phyloP scores from a whole-genome alignment of 1,284 basidiomycete genomes.

The Cutaneotrichosporon cutaneum region DNA sequence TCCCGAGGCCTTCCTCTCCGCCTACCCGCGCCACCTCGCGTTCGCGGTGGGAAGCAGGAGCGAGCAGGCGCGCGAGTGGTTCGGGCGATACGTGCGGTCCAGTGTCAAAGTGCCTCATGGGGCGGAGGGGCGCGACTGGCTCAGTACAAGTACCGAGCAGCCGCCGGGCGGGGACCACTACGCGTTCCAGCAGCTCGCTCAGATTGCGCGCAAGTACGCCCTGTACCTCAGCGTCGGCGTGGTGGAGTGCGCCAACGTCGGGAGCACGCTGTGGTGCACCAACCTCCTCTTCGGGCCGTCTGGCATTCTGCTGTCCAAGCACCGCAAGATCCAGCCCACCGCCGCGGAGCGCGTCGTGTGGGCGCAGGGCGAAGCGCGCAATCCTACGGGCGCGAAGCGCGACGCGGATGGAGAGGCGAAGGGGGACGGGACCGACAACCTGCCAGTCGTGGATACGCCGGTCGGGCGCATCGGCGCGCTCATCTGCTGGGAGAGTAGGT shows the following conservation, averaged over 20 bases:
- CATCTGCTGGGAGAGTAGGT: slow-evolving; percentile 68
- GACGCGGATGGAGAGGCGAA: slow-evolving; percentile 7
- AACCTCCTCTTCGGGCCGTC: slow-evolving; percentile 63
- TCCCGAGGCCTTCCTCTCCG: slow-evolving; percentile 65
- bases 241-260: slow-evolving; percentile 62
- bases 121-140: slow-evolving; percentile 25
- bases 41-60: slow-evolving; percentile 37
- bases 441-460: slow-evolving; percentile 53
- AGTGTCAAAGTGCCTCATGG: slow-evolving; percentile 26
- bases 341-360: slow-evolving; percentile 67
- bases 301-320: slow-evolving; percentile 62
- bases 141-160: slow-evolving; percentile 4
- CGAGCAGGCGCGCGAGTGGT: slow-evolving; percentile 38
- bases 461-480: slow-evolving; percentile 59
- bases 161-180: slow-evolving; percentile 19
- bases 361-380: slow-evolving; percentile 58
- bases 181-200: slow-evolving; percentile 22
- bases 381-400: slow-evolving; percentile 52
- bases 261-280: slow-evolving; percentile 68
- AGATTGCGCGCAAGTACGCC: slow-evolving; percentile 18
- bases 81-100: slow-evolving; percentile 53
- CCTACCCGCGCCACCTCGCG: slow-evolving; percentile 44
- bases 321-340: slow-evolving; percentile 72
- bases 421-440: slow-evolving; percentile 29
- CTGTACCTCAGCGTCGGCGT: slow-evolving; percentile 63